phyloP scores from a whole-genome alignment of 345 rosid species.

The Syzygium grande region DNA sequence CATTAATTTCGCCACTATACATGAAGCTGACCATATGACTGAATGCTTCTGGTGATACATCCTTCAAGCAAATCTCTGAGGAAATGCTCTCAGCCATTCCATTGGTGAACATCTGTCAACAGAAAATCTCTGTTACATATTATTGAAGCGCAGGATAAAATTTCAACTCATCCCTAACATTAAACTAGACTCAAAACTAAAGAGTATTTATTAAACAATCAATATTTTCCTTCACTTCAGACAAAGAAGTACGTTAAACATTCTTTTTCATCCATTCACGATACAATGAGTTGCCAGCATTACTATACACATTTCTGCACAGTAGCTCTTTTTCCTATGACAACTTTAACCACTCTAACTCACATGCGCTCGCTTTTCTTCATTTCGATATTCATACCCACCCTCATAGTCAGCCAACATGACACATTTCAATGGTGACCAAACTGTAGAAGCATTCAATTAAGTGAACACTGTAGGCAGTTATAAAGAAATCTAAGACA shows the following conservation, averaged over 20 bases:
- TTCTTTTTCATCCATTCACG: not conserved
- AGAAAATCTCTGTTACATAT: not conserved
- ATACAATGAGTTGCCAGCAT: not conserved
- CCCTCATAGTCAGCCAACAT: not conserved
- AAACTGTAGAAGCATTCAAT: not conserved
- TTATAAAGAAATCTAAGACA: not conserved
- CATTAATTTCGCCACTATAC: constrained; percentile 68
- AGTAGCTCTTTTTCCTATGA: not conserved
- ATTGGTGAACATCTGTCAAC: constrained; percentile 91
- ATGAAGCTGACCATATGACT: constrained; percentile 75
- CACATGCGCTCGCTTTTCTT: not conserved
- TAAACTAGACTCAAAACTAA: not conserved
- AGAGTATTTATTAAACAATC: not conserved
- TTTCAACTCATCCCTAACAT: not conserved
- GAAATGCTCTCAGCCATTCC: constrained; percentile 93
- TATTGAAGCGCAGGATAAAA: constrained; percentile 1
- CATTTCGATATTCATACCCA: not conserved
- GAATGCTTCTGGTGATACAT: constrained; percentile 71
- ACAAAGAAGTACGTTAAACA: not conserved
- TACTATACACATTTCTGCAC: not conserved
- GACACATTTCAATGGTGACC: not conserved
- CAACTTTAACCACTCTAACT: not conserved
- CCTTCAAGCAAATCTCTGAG: constrained; percentile 52
- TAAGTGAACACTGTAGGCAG: not conserved
- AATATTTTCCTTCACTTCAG: not conserved